Conservation (phyloP, 164 flowering plant genomes). For the Nymphaea colorata region DNA sequence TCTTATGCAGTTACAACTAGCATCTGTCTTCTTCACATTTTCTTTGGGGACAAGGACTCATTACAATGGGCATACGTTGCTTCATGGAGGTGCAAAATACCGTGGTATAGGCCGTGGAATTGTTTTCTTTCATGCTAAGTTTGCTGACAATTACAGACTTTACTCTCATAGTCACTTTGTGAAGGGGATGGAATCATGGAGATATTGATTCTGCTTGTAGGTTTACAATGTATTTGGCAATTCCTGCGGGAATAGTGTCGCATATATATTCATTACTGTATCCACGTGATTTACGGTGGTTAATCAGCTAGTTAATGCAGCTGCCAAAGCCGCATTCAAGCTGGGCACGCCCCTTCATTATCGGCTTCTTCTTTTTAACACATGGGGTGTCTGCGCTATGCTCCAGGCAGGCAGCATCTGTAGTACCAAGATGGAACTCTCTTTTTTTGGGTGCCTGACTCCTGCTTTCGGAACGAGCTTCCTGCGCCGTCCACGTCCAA, state of each 20-base stretch:
- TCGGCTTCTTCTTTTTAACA: too few relatives aligned
- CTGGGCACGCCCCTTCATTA: too few relatives aligned
- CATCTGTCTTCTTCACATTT: slow-evolving; percentile 94
- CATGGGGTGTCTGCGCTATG: too few relatives aligned
- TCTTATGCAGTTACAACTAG: slow-evolving; percentile 86
- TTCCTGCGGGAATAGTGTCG: slow-evolving; percentile 44
- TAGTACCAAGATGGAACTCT: too few relatives aligned
- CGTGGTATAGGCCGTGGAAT: slow-evolving; percentile 92
- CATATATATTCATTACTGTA: slow-evolving; percentile 66
- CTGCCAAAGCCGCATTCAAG: too few relatives aligned
- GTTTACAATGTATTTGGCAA: slow-evolving; percentile 80
- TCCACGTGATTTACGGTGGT: slow-evolving; percentile 99
- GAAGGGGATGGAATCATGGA: slow-evolving; percentile 92
- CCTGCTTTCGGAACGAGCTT: too few relatives aligned
- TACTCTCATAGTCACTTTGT: slow-evolving; percentile 97
- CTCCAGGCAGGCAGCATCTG: too few relatives aligned
- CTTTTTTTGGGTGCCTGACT: too few relatives aligned
- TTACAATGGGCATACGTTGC: slow-evolving; percentile 86
- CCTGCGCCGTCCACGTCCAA: too few relatives aligned
- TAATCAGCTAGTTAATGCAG: too few relatives aligned
- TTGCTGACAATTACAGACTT: slow-evolving; percentile 88
- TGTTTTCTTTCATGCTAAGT: slow-evolving; percentile 93
- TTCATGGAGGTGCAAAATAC: slow-evolving; percentile 96
- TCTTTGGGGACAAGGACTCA: slow-evolving; percentile 95
- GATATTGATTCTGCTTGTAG: slow-evolving; percentile 71